Base-by-base conservation (phyloP, 768 basidiomycete genomes). In the Mycena maculata region DNA sequence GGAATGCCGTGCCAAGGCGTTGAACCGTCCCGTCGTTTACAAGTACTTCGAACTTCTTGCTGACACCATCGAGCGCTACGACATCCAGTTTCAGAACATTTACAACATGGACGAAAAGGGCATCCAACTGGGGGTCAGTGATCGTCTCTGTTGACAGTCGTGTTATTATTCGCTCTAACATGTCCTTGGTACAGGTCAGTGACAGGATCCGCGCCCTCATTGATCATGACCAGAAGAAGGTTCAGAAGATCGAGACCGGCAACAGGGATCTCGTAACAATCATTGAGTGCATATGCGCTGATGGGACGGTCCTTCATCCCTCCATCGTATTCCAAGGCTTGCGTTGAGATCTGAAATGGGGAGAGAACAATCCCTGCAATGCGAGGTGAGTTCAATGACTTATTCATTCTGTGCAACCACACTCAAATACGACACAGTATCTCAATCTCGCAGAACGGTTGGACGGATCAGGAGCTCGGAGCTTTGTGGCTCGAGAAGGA, bases 221-320 rank as follows among this genome's bases (percentile, higher is more conserved):
- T 9, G 53, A 53, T 22, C 27, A 28, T 9, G 56, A 58, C 23
- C 56, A 58, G 44, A 61, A 55, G 55, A 53, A 42, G 15, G 66
- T 67, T 4, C 60, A 71, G 33, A 53, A 74, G 18, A 65, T 78
- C 15, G 68, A 71, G 31, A 74, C 73, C 71, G 80, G 73, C 7
- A 80, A 81, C 60, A 68, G 80, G 4, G 81, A 86, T 68, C 76
- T 84, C 4, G 79, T 86, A n/a, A 86, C 85, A 0, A 72, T 86
- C 36, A 80, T 87, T 44, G 83, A 86, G 67, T 75, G 77, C 52
- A 70, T 83, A 11, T 83, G 78, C 45, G 82, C 85, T 18, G 81
- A 82, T 75, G 84, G 85, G 9, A 60, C 70, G 7, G 71, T 72
- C 10, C 49, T 83, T 6, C 68, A 53, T n/a, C 82, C 84, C 9